phyloP scores from a whole-genome alignment of 2,329 filamentous ascomycete genomes.

The Xylaria sp. region DNA sequence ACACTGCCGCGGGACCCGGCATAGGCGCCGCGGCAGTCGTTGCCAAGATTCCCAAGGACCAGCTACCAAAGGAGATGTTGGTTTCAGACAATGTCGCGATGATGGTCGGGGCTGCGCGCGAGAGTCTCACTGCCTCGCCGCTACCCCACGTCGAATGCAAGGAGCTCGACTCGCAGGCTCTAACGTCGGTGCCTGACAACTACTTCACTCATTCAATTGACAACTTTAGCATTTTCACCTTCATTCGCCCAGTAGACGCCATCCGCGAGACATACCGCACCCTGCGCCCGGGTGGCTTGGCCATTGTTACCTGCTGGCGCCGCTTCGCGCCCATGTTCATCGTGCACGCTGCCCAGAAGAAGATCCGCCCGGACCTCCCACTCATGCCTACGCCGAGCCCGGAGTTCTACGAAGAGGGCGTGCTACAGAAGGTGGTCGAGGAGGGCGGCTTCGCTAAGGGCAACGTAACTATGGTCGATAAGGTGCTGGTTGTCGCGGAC shows the following conservation, averaged over 20 bases:
- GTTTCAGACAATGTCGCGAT: conserved; percentile 45
- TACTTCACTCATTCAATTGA: conserved; percentile 44
- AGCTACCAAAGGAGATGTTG: conserved; percentile 43
- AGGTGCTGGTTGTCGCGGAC: conserved; percentile 41
- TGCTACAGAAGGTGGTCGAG: conserved; percentile 41
- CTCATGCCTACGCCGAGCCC: conserved; percentile 41
- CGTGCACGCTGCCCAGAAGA: conserved; percentile 43
- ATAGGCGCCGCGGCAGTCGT: conserved; percentile 45
- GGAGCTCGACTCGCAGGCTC: conserved; percentile 43
- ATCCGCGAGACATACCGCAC: conserved; percentile 43
- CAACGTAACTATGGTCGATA: conserved; percentile 38
- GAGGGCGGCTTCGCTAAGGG: conserved; percentile 42
- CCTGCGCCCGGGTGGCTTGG: conserved; percentile 39
- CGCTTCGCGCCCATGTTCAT: conserved; percentile 42
- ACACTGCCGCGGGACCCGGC: conserved; percentile 48
- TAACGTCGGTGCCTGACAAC: conserved; percentile 39
- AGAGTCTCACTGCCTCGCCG: conserved; percentile 39
- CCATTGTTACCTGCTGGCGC: conserved; percentile 43
- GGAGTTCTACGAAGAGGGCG: conserved; percentile 43
- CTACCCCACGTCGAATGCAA: conserved; percentile 43
- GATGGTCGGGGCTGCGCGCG: conserved; percentile 45
- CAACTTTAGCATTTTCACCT: conserved; percentile 46
- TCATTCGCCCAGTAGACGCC: conserved; percentile 36
- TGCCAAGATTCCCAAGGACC: conserved; percentile 40
- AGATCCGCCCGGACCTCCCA: conserved; percentile 42